phyloP scores from a whole-genome alignment of 1,284 basidiomycete genomes.

The Ustilago sp. region DNA sequence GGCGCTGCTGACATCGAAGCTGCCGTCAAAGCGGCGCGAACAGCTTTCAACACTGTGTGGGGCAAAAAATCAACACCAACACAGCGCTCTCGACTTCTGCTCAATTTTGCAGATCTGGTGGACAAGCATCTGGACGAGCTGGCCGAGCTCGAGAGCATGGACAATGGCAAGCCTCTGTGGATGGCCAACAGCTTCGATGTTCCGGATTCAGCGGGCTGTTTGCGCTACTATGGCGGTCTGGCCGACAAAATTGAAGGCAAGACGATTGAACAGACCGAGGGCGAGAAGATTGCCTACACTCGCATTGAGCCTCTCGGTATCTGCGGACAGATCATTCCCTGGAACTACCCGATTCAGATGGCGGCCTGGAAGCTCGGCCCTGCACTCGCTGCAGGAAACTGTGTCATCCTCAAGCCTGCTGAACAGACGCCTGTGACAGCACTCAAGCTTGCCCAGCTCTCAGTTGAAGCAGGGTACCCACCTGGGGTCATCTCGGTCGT shows the following conservation, averaged over 20 bases:
- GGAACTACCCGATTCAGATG: slow-evolving; percentile 77
- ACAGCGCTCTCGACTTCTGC: slow-evolving; percentile 75
- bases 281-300: slow-evolving; percentile 76
- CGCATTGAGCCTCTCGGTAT: slow-evolving; percentile 94
- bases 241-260: slow-evolving; percentile 85
- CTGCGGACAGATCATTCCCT: slow-evolving; percentile 70
- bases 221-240: slow-evolving; percentile 76
- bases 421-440: slow-evolving; percentile 79
- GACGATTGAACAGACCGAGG: slow-evolving; percentile 80
- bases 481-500: slow-evolving; percentile 78
- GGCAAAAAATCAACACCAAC: slow-evolving; percentile 40
- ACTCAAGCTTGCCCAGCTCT: slow-evolving; percentile 78
- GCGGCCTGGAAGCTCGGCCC: slow-evolving; percentile 73
- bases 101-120: slow-evolving; percentile 80
- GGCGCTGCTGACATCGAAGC: slow-evolving; percentile 56
- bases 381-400: slow-evolving; percentile 70
- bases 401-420: slow-evolving; percentile 75
- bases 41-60: slow-evolving; percentile 54
- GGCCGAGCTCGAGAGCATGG: slow-evolving; percentile 72
- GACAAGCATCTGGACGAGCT: slow-evolving; percentile 79
- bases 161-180: slow-evolving; percentile 82
- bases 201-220: slow-evolving; percentile 74
- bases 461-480: slow-evolving; percentile 84
- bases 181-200: slow-evolving; percentile 79
- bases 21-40: slow-evolving; percentile 56